Evolutionary conservation across 1,139 yeast genomes (phyloP), one percentile per base, ranked within the genome.

Genomic region (Blastobotrys elegans): DNA sequence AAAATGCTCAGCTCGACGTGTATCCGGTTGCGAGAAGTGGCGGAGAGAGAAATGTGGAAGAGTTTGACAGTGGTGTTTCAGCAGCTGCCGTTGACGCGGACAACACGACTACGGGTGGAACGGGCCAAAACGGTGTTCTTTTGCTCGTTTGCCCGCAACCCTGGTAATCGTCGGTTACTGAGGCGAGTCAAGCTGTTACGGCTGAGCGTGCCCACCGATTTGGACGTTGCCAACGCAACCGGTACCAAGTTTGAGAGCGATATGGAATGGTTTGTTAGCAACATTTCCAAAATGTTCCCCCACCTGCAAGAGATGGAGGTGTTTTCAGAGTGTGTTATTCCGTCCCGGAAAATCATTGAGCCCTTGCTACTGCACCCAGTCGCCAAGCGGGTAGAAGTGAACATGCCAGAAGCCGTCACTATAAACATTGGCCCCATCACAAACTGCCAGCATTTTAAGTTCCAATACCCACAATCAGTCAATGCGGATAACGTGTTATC

Each of bases 21-120:
- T 18, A 35, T 35, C 2, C 35, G 48, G 14, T 16, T 27, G n/a
- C 24, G 44, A 11, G 48, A 45, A 31, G 30, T 40, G 8, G 39
- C 38, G 11, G 48, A 40, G 26, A 40, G 31, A 1, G 44, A 40
- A 14, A 40, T 40, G 37, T 45, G 48, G 48, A 36, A 35, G 32
- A 27, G 30, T 18, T 6, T 45, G 31, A 45, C 48, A 7, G 22
- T 45, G 2, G 35, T 45, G 18, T 40, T 40, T 21, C 40, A 40
- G 40, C 48, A 45, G 37, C 35, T 45, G 13, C 44, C 44, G 14
- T n/a, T 45, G 16, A 31, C 35, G 11, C 17, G 48, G 24, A 40
- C 39, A 8, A 40, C 44, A 10, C 26, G 40, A 8, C 17, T 45
- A 27, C 33, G 48, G 18, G 29, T 45, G 2, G 43, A 40, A 27